Conservation (phyloP, 1,284 basidiomycete genomes). For the Dichomitus squalens region DNA sequence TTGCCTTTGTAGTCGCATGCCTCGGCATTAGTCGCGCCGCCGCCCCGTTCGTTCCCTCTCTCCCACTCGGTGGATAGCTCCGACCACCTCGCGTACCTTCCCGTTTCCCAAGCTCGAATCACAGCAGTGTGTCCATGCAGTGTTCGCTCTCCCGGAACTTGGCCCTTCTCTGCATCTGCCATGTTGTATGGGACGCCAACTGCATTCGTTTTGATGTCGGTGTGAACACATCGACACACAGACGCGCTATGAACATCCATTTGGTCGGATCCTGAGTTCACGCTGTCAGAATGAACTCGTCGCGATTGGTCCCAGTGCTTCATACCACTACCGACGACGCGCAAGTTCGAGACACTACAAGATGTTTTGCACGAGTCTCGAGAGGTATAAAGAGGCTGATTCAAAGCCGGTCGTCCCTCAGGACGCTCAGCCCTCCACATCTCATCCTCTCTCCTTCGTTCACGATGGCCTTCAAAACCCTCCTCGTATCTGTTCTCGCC, state of each 20-base stretch:
- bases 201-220: neutral
- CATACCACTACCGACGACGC: neutral
- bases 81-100: neutral
- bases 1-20: neutral
- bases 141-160: neutral
- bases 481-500: constrained; percentile 14
- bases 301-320: constrained; percentile 4
- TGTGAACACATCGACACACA: neutral
- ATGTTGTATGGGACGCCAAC: neutral
- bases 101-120: neutral
- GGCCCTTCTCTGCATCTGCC: neutral
- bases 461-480: constrained; percentile 15
- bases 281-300: neutral
- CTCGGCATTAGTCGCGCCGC: neutral
- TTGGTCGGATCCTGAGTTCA: neutral
- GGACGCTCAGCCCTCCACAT: constrained; percentile 4
- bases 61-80: neutral
- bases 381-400: constrained; percentile 11
- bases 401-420: neutral
- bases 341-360: constrained; percentile 1
- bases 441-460: neutral
- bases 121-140: neutral
- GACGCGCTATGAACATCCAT: neutral
- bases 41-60: neutral
- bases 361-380: neutral